Base-by-base conservation (phyloP, 345 rosid genomes). In the Boechera divaricarpa region DNA sequence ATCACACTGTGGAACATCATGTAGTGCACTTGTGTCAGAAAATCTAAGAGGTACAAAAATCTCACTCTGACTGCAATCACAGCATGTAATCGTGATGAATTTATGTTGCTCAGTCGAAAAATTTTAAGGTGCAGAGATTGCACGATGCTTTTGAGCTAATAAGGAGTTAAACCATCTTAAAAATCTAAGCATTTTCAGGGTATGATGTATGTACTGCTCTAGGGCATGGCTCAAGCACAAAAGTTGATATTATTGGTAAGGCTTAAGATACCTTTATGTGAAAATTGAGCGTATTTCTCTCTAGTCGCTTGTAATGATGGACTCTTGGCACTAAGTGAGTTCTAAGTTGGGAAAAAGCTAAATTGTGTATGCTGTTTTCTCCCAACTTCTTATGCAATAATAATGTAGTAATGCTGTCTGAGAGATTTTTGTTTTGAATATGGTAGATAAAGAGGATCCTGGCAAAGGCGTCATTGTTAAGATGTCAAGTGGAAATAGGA, bases 191-290 rank as follows among this genome's bases (percentile, higher is more conserved):
- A 63, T 81, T 18, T 85, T 82, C 87, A 96, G 98, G 98, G 42
- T 96, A 93, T 65, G 94, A 85, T 75, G 91, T 96, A 15, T 96
- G 99, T 85, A 82, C 69, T 48, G 69, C 93, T 31, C 29, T 93
- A 77, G 99, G 99, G 75, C 81, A 65, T 69, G 78, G 77, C 65
- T 84, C 91, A 36, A 82, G 80, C 84, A 85, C 86, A n/a, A 51
- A 64, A 47, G 77, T 84, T 79, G 70, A 69, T 5, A 13, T 93
- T 69, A 76, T 83, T 77, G 98, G 99, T 91, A 81, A 82, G 87
- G 77, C 67, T 9, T 64, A 32, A 24, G 2, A 41, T 78, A 39
- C 2, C 16, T 70, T 6, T 77, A 5, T 53, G 44, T 28, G 26
- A 28, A 53, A 24, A 21, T 24, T 24, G 18, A 69, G 33, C 69